Evolutionary conservation across 805 yeast species (phyloP), one percentile per base, ranked within the genome.

Genomic region (Torulaspora microellipsoides): DNA sequence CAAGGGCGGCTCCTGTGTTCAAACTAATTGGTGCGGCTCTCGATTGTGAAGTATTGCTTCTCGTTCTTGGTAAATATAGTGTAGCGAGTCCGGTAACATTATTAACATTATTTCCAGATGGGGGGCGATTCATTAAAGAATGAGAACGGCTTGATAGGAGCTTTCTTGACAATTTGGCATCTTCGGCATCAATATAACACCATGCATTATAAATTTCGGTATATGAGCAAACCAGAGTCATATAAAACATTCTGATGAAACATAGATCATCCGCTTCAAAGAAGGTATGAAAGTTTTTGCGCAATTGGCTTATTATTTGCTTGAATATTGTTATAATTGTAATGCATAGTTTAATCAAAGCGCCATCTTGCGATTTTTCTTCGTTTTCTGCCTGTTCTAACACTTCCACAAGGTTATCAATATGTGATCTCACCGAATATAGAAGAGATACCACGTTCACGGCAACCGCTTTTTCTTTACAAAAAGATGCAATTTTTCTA

Each of bases 161-260:
- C 17, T 41, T 47, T 15, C 43, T 41, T 10, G 44, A 37, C 10
- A 36, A 29, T 31, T 36, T 44, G 14, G 48, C 48, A 27, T 47
- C 48, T 31, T 47, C 47, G 6, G 53, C 50, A 14, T 54, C 48
- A 25, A 61, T 54, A 31, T 57, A 60, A 42, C 65, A 69, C 71
- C 81, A 81, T 0, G 89, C 85, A 59, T 85, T 85, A 52, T 71
- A 73, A 39, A 85, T 66, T 59, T 85, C 93, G 43, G 76, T 74
- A 48, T 83, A 76, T 0, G 85, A 74, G 28, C 85, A 83, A 54
- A 75, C 75, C 8, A 81, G 53, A 5, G 81, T 73, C 60, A 83
- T 65, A 47, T 80, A 73, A 35, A 83, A 70, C 72, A 81, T 73
- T 48, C 91, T 66, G 9, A 83, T 70, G 54, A 80, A 81, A 48